Conservation (phyloP, 352 stramenopile genomes). For the Pythium vanterpoolii region DNA sequence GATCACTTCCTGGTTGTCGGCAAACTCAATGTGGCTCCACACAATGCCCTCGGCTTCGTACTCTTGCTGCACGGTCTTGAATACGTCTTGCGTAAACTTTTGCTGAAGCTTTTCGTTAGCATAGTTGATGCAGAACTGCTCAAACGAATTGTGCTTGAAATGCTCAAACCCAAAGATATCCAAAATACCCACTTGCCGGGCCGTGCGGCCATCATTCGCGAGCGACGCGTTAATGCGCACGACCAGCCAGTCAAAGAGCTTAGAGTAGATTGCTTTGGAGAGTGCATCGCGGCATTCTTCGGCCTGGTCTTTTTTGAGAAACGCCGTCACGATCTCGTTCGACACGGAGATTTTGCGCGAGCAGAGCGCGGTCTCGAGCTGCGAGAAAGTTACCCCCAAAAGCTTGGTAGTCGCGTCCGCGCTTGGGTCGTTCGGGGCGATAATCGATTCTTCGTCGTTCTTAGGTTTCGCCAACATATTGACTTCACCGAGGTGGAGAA, state of each 20-base stretch:
- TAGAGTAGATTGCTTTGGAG: slow-evolving; percentile 95
- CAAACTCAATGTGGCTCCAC: slow-evolving; percentile 93
- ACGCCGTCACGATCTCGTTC: slow-evolving; percentile 66
- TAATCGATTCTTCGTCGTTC: slow-evolving; percentile 70
- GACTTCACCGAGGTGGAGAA: slow-evolving; percentile 97
- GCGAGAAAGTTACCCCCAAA: slow-evolving; percentile 44
- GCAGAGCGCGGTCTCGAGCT: slow-evolving; percentile 68
- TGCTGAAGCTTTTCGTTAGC: slow-evolving; percentile 92
- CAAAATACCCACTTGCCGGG: slow-evolving; percentile 84
- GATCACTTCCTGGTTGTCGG: slow-evolving; percentile 88
- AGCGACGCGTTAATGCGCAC: slow-evolving; percentile 78
- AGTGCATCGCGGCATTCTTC: slow-evolving; percentile 92
- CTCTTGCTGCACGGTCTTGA: slow-evolving; percentile 88
- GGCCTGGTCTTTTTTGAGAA: slow-evolving; percentile 85
- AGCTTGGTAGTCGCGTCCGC: slow-evolving; percentile 43
- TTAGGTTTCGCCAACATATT: slow-evolving; percentile 73
- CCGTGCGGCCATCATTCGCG: slow-evolving; percentile 50
- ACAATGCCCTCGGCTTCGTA: slow-evolving; percentile 90
- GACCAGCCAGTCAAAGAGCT: slow-evolving; percentile 97
- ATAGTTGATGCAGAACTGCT: slow-evolving; percentile 94
- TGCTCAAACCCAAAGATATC: slow-evolving; percentile 96
- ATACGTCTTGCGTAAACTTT: slow-evolving; percentile 90
- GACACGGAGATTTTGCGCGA: slow-evolving; percentile 61
- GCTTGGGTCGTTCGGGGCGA: slow-evolving; percentile 34
- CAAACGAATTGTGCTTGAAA: slow-evolving; percentile 93